Percentiles rank a stretch among this genome's conserved stretches.
Conservation (phyloP, 495 filamentous ascomycete species). For the Neurospora sp. region DNA sequence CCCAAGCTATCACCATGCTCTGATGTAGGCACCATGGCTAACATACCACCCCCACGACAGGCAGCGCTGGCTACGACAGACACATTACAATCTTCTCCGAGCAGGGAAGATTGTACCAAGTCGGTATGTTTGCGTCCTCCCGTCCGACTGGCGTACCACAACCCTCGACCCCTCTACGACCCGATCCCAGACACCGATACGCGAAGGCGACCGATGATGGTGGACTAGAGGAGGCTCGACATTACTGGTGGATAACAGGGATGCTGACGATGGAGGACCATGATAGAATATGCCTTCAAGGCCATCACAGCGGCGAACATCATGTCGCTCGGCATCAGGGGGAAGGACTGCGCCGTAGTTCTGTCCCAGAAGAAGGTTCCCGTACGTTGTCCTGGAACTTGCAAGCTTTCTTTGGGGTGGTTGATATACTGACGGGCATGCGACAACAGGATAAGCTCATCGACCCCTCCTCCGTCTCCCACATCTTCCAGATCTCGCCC, state of each 20-base stretch:
- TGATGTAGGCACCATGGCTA: conserved; percentile 9
- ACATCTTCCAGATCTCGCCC: conserved; percentile 93
- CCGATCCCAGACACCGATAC: neutral
- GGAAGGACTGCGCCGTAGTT: conserved; percentile 94
- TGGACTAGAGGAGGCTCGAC: neutral
- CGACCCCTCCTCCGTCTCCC: conserved; percentile 91
- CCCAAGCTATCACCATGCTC: neutral
- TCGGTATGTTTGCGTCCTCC: conserved; percentile 57
- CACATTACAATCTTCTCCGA: conserved; percentile 99
- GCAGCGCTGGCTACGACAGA: conserved; percentile 92
- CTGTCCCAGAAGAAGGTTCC: conserved; percentile 99
- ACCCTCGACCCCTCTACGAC: neutral
- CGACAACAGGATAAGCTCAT: conserved; percentile 84
- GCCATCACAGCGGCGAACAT: conserved; percentile 98
- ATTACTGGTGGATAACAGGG: neutral
- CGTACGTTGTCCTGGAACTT: conserved; percentile 48
- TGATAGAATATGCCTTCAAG: conserved; percentile 98
- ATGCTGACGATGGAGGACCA: conserved; percentile 20
- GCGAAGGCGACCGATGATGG: neutral
- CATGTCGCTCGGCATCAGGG: conserved; percentile 89
- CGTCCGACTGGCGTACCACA: neutral
- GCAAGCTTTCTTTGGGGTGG: neutral
- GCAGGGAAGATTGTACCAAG: conserved; percentile 96
- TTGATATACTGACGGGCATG: conserved; percentile 19
- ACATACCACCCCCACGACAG: conserved; percentile 34